Evolutionary conservation across 2,329 filamentous ascomycete species (phyloP).

Genomic region (Madurella fahalii): DNA sequence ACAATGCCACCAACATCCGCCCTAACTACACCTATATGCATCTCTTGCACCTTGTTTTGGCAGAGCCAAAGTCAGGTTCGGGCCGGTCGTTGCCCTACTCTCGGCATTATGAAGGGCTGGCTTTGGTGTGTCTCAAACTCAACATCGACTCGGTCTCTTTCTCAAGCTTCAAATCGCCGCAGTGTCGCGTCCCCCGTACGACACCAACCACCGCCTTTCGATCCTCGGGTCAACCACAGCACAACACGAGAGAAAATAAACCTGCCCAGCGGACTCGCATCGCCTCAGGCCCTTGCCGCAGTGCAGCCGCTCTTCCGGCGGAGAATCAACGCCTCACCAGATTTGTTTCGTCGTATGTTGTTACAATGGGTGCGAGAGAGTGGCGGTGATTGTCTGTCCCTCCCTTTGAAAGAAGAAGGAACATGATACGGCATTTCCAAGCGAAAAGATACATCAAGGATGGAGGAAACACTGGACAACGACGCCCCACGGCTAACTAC

Average conservation of each 20-base stretch:
- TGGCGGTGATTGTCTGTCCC: background rate
- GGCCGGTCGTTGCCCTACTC: constrained; percentile 29
- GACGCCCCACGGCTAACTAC: constrained; percentile 6
- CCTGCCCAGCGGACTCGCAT: constrained; percentile 23
- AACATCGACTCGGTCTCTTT: constrained; percentile 14
- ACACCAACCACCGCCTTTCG: background rate
- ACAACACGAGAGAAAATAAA: background rate
- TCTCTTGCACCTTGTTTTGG: constrained; percentile 1
- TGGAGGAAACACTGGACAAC: constrained; percentile 10
- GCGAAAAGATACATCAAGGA: constrained; percentile 16
- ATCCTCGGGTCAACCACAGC: background rate
- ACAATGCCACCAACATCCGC: background rate
- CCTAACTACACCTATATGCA: background rate
- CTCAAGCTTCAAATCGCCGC: constrained; percentile 22
- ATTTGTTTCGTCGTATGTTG: background rate
- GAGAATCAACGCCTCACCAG: constrained; percentile 24
- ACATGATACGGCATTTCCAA: constrained; percentile 13
- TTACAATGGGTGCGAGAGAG: background rate
- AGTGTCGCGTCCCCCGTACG: constrained; percentile 9
- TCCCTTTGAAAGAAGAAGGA: background rate
- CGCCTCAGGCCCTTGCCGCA: constrained; percentile 19
- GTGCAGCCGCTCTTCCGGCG: constrained; percentile 21
- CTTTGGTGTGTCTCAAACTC: constrained; percentile 5
- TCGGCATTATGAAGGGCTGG: constrained; percentile 35
- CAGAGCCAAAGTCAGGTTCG: background rate